A percentile compares a stretch with the other conserved stretches of the same genome.
Evolutionary conservation across 139 green algal species (phyloP).

Genomic region (Chlamydomonas sp.): DNA sequence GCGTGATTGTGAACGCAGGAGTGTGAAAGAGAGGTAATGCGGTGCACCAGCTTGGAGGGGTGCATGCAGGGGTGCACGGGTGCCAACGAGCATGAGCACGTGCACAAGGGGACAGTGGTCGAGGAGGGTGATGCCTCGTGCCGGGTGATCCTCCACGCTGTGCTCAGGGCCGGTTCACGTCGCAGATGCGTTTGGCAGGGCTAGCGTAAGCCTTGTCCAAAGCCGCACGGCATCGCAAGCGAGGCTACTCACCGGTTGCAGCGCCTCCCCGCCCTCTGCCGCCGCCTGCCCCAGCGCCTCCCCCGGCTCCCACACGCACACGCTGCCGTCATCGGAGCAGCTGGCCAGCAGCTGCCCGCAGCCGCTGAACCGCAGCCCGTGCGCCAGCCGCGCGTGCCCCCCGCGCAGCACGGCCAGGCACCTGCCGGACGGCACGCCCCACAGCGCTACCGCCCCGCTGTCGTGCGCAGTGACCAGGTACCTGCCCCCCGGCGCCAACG

Average conservation of each 20-base stretch:
- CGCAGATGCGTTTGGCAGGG: too few species aligned
- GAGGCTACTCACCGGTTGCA: background rate
- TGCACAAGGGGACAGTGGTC: too few species aligned
- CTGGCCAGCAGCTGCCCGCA: background rate
- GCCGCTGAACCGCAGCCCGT: background rate
- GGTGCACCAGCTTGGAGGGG: too few species aligned
- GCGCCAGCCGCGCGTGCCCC: background rate
- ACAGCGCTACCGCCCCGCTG: constrained; percentile 12
- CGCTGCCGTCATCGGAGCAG: background rate
- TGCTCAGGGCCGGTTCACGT: too few species aligned
- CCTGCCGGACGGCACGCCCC: background rate
- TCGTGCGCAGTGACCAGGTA: constrained; percentile 12
- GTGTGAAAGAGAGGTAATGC: too few species aligned
- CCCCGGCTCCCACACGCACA: constrained; percentile 10
- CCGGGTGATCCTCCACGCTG: too few species aligned
- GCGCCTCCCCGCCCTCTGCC: background rate
- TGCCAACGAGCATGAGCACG: too few species aligned
- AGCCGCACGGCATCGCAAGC: too few species aligned
- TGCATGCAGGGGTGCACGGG: too few species aligned
- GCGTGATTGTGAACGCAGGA: background rate
- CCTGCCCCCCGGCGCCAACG: background rate
- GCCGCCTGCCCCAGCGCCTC: background rate
- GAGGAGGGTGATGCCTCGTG: too few species aligned
- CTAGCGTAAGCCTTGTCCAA: too few species aligned
- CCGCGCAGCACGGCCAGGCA: background rate